Conservation (phyloP, 345 rosid genomes). For the Aurinia saxatilis region DNA sequence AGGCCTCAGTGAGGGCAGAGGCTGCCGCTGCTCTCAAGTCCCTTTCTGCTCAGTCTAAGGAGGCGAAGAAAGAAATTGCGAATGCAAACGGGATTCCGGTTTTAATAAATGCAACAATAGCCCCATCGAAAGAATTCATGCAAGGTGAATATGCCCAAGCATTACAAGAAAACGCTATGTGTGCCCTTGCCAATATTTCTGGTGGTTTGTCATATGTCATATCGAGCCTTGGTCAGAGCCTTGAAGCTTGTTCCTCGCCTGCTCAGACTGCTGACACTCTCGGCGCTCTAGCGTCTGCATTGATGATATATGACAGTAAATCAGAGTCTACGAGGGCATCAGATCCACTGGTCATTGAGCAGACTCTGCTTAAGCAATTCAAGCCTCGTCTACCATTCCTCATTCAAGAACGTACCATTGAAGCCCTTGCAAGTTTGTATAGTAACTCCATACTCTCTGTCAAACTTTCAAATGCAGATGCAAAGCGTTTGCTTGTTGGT, state of each 20-base stretch:
- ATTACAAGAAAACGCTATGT: constrained; percentile 98
- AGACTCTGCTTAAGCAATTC: constrained; percentile 85
- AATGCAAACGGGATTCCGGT: constrained; percentile 87
- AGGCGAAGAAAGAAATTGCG: constrained; percentile 88
- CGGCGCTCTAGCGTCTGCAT: constrained; percentile 99
- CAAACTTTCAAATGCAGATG: constrained; percentile 80
- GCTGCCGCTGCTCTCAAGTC: constrained; percentile 97
- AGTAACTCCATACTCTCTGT: constrained; percentile 72
- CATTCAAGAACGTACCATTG: constrained; percentile 96
- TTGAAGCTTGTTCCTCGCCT: constrained; percentile 92
- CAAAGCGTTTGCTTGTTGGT: constrained; percentile 96
- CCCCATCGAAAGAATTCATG: constrained; percentile 99
- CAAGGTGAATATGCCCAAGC: constrained; percentile 99
- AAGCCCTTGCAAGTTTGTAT: constrained; percentile 98
- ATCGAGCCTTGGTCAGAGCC: constrained; percentile 99
- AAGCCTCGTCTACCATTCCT: constrained; percentile 80
- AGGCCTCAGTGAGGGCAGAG: constrained; percentile 95
- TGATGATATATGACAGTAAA: constrained; percentile 92
- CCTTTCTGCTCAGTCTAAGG: constrained; percentile 89
- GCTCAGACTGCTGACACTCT: constrained; percentile 94
- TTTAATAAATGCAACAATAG: constrained; percentile 93
- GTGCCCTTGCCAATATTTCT: constrained; percentile 97
- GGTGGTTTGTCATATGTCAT: constrained; percentile 98
- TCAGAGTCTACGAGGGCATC: constrained; percentile 84
- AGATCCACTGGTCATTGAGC: constrained; percentile 68